These are phyloP conservation scores for Magnaporthiopsis incrustans DNA, from an alignment of 2,329 filamentous ascomycete genomes.

Conservation along the genomic window DNA sequence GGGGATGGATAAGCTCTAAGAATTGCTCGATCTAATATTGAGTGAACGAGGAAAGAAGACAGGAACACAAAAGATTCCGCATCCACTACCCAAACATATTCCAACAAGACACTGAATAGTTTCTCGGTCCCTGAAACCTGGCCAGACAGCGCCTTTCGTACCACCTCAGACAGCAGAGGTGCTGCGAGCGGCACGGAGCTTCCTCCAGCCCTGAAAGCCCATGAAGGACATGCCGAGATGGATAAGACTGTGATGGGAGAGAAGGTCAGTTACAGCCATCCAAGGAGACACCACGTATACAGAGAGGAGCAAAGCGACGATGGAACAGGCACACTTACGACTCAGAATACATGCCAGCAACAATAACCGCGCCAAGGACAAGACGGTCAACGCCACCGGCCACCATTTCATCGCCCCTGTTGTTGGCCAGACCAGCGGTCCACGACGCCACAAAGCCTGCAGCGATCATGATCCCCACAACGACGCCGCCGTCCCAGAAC, in stretches of 20 bases:
- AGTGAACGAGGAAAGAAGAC: too few species aligned
- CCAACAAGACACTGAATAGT: too few species aligned
- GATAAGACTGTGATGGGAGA: background rate
- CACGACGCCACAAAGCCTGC: slow-evolving; percentile 2
- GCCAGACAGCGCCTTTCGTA: background rate
- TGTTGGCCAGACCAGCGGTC: background rate
- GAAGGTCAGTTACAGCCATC: background rate
- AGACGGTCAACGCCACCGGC: background rate
- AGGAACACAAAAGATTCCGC: too few species aligned
- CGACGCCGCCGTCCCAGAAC: slow-evolving; percentile 5
- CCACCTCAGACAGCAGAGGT: background rate
- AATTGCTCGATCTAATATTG: too few species aligned
- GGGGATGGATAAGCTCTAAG: too few species aligned
- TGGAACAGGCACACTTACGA: background rate
- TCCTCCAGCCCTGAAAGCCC: background rate
- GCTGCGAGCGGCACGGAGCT: background rate
- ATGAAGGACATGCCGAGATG: background rate
- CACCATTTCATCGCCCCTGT: background rate
- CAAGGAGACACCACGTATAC: background rate
- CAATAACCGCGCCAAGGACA: background rate
- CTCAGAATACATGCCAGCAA: background rate
- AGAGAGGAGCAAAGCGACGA: background rate
- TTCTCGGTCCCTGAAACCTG: too few species aligned
- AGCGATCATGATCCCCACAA: background rate
- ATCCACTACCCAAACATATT: too few species aligned